Base-by-base conservation (phyloP, 768 basidiomycete genomes). In the Collybia sordida region DNA sequence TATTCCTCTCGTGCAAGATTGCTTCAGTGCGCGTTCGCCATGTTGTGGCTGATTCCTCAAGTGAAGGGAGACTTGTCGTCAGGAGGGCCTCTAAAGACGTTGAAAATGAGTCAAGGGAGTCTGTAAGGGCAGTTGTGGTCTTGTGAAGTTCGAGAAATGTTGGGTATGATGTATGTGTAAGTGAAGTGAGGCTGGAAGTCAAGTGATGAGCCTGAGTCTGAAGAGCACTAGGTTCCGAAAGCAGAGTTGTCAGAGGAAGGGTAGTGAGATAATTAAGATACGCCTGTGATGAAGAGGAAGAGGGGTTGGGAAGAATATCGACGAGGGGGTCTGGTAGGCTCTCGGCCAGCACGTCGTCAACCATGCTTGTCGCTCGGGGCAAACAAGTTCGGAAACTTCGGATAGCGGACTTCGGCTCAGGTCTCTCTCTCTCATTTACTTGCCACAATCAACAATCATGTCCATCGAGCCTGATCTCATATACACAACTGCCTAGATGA, bases 111-210 rank as follows among this genome's bases (percentile, higher is more conserved):
- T 80, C 75, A 52, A 98, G 79, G 1, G 93, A 90, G 3, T 74
- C 68, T 1, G 82, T 74, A 49, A 97, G 79, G 0, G 87, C 82
- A 42, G 82, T 81, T 3, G 91, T 90, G 15, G 89, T 88, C 41
- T 78, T 67, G 64, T 95, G 93, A 9, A 95, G 78, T n/a, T 89
- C 86, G 54, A 96, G 80, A 65, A 97, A 96, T 0, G 93, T 93
- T 23, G 89, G 83, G 66, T 97, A 94, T 19, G 93, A 93, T 3
- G 91, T 86, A 52, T 92, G 88, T 47, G 93, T 95, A 12, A 98
- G 79, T 36, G 89, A 88, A 8, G 90, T 94, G 54, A 97, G 75
- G 48, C 93, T 94, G 39, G 90, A 86, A 6, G 92, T 93, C 46
- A 97, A 79, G 52, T 93, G 88, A 43, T 91, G 85, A 0, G 90